Percentiles rank a stretch among this genome's conserved stretches.
Evolutionary conservation across 768 basidiomycete genomes (phyloP).

Genomic region (Mycena rosella): DNA sequence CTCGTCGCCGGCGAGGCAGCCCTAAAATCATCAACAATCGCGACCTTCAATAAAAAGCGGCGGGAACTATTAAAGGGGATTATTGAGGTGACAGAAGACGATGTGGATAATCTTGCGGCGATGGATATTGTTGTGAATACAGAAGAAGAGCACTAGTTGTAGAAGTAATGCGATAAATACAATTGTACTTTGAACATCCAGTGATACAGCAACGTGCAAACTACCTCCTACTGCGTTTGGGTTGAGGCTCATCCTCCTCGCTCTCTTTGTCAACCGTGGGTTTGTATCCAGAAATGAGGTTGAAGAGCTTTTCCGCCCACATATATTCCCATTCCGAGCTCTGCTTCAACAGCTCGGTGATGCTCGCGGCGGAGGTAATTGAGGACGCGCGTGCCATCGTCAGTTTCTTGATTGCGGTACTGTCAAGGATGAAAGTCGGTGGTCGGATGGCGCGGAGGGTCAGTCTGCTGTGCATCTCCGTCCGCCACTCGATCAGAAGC

Average conservation of each 20-base stretch:
- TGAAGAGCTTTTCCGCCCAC: constrained; percentile 27
- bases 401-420: constrained; percentile 12
- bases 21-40: constrained; percentile 39
- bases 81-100: constrained; percentile 32
- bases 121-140: no score
- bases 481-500: constrained; percentile 37
- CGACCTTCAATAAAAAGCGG: constrained; percentile 52
- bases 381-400: constrained; percentile 16
- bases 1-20: neutral
- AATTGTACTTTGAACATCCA: no score
- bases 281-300: neutral
- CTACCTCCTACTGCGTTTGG: no score
- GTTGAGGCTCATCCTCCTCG: no score
- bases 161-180: no score
- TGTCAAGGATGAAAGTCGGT: constrained; percentile 39
- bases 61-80: constrained; percentile 30
- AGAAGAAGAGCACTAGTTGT: no score
- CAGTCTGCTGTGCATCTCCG: constrained; percentile 10
- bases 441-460: constrained; percentile 19
- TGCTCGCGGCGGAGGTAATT: constrained; percentile 5
- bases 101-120: constrained; percentile 37
- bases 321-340: constrained; percentile 38
- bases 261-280: no score
- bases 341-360: constrained; percentile 37
- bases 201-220: no score